phyloP scores from a whole-genome alignment of 306 rosid species.

The Acacia melanoxylon region DNA sequence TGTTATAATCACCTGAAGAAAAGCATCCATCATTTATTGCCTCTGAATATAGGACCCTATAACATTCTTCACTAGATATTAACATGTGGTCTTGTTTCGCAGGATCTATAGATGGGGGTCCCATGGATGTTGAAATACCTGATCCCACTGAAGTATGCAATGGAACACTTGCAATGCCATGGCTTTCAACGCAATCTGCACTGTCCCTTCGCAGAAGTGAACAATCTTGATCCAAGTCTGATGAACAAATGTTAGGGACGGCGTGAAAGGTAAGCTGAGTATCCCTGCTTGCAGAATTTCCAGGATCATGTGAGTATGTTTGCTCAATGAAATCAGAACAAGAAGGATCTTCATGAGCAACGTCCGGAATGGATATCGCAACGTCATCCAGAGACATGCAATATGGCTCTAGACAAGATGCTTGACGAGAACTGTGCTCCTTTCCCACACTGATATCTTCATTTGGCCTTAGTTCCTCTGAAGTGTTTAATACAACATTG shows the following conservation, averaged over 20 bases:
- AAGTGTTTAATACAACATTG: constrained; percentile 42
- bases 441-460: constrained; percentile 55
- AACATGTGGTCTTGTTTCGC: constrained; percentile 52
- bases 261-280: constrained; percentile 50
- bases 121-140: constrained; percentile 43
- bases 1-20: constrained; percentile 48
- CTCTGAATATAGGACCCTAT: constrained; percentile 76
- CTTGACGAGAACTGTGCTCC: constrained; percentile 55
- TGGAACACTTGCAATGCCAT: constrained; percentile 41
- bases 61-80: constrained; percentile 84
- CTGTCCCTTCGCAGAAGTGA: constrained; percentile 54
- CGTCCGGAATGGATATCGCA: constrained; percentile 58
- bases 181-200: constrained; percentile 45
- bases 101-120: constrained; percentile 39
- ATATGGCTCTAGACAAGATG: constrained; percentile 71
- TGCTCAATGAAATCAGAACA: constrained; percentile 56
- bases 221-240: constrained; percentile 54
- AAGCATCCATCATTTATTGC: constrained; percentile 50
- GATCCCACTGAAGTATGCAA: constrained; percentile 56
- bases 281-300: constrained; percentile 47
- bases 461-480: constrained; percentile 52
- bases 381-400: constrained; percentile 63
- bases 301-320: constrained; percentile 55
- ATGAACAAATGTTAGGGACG: constrained; percentile 55
- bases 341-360: constrained; percentile 53